These are phyloP conservation scores for Diddensiella transvaalensis DNA, from an alignment of 805 yeast genomes.

Conservation along the genomic window DNA sequence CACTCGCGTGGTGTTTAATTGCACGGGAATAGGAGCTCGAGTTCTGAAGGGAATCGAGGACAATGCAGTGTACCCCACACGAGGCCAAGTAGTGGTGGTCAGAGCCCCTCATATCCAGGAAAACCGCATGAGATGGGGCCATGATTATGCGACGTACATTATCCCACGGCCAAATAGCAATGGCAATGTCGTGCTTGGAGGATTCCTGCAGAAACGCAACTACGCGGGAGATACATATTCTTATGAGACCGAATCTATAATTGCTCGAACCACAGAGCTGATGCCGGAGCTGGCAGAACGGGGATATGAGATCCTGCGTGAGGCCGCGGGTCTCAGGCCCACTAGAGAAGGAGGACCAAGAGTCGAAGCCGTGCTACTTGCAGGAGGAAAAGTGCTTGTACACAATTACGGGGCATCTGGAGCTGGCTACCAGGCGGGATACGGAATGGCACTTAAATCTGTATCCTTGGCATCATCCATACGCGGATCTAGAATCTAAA, in stretches of 20 bases:
- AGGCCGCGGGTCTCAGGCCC: constrained; percentile 75
- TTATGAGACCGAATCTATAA: constrained; percentile 57
- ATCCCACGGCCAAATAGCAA: constrained; percentile 68
- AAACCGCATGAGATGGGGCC: constrained; percentile 40
- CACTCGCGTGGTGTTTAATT: constrained; percentile 59
- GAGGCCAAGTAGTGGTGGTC: constrained; percentile 78
- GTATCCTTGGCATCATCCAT: too few relatives aligned
- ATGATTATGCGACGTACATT: constrained; percentile 59
- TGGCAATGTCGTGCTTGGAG: constrained; percentile 71
- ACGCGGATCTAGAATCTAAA: too few relatives aligned
- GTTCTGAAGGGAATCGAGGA: constrained; percentile 65
- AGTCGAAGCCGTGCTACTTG: constrained; percentile 49
- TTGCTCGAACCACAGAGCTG: constrained; percentile 53
- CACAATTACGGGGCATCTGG: constrained; percentile 81
- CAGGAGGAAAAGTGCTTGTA: constrained; percentile 43
- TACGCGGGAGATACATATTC: constrained; percentile 59
- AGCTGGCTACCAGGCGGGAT: constrained; percentile 72
- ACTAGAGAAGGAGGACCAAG: constrained; percentile 72
- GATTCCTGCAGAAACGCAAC: constrained; percentile 61
- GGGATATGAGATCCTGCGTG: constrained; percentile 52
- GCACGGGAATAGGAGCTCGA: constrained; percentile 71
- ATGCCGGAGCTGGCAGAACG: constrained; percentile 40
- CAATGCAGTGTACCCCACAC: constrained; percentile 57
- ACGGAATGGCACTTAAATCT: constrained; percentile 54
- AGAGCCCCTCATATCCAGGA: constrained; percentile 64